These are phyloP conservation scores for Suillus subalutaceus DNA, from an alignment of 768 basidiomycete genomes.

Conservation along the genomic window DNA sequence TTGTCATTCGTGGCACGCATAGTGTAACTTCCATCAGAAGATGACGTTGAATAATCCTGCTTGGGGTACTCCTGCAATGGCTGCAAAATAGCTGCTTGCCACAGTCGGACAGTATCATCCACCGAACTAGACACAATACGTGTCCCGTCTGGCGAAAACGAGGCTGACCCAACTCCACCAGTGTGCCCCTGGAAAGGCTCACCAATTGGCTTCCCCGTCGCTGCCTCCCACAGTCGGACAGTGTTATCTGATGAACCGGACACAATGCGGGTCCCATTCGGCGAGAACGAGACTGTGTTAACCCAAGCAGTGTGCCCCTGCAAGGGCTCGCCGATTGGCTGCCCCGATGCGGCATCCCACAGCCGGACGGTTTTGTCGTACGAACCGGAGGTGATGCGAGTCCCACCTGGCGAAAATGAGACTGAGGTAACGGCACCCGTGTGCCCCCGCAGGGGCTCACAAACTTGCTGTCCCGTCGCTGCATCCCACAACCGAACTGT, in stretches of 20 bases:
- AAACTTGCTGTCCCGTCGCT: conserved; percentile 6
- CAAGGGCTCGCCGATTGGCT: conserved; percentile 1
- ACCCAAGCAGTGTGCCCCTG: background rate
- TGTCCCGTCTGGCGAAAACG: conserved; percentile 24
- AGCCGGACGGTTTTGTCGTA: background rate
- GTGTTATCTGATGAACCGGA: conserved; percentile 3
- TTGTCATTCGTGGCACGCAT: no score
- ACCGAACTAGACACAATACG: background rate
- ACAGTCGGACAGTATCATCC: background rate
- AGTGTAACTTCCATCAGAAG: no score
- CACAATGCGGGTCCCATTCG: conserved; percentile 11
- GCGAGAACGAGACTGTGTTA: conserved; percentile 26
- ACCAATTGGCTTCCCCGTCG: background rate
- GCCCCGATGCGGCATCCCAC: background rate
- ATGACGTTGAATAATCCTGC: background rate
- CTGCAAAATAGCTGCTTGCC: background rate
- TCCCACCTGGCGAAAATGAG: conserved; percentile 21
- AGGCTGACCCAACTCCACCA: background rate
- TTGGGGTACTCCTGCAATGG: conserved; percentile 5
- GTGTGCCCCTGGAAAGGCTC: background rate
- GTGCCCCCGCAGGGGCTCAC: conserved; percentile 14
- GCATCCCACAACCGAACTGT: conserved; percentile 17
- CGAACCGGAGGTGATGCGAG: conserved; percentile 12
- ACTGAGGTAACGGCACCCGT: conserved; percentile 11
- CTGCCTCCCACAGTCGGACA: background rate